phyloP scores from a whole-genome alignment of 768 basidiomycete species.

The Podaxis rugospora region DNA sequence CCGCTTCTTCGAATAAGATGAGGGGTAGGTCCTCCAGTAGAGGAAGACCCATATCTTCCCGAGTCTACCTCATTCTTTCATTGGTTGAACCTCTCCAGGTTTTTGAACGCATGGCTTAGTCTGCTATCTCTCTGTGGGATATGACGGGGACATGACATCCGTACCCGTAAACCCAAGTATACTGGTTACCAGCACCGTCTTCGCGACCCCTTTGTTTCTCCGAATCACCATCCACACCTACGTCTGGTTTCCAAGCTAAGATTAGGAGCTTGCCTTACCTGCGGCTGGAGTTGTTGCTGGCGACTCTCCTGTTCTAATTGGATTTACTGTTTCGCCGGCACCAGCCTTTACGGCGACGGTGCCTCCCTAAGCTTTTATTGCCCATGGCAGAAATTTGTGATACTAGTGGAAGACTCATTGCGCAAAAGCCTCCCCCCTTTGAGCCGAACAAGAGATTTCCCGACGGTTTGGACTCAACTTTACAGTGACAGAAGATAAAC shows the following conservation, averaged over 20 bases:
- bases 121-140: constrained; percentile 12
- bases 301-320: constrained; percentile 42
- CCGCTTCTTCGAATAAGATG: constrained; percentile 25
- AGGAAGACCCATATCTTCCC: constrained; percentile 17
- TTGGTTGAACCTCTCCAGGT: not conserved
- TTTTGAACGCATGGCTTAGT: not conserved
- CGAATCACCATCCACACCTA: not conserved
- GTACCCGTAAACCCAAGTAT: not conserved
- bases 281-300: constrained; percentile 38
- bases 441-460: constrained; percentile 67
- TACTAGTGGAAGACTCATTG: constrained; percentile 34
- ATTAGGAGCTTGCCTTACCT: not conserved
- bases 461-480: constrained; percentile 38
- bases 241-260: not conserved
- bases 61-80: constrained; percentile 13
- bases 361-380: constrained; percentile 68
- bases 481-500: constrained; percentile 18
- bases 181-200: not conserved
- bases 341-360: constrained; percentile 44
- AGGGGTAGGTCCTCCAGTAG: constrained; percentile 27
- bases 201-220: not conserved
- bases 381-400: constrained; percentile 62
- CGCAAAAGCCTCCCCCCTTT: constrained; percentile 67
- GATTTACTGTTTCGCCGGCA: constrained; percentile 41
- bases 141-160: constrained; percentile 13